phyloP scores from a whole-genome alignment of 768 basidiomycete species.

The Lactarius hengduanensis region DNA sequence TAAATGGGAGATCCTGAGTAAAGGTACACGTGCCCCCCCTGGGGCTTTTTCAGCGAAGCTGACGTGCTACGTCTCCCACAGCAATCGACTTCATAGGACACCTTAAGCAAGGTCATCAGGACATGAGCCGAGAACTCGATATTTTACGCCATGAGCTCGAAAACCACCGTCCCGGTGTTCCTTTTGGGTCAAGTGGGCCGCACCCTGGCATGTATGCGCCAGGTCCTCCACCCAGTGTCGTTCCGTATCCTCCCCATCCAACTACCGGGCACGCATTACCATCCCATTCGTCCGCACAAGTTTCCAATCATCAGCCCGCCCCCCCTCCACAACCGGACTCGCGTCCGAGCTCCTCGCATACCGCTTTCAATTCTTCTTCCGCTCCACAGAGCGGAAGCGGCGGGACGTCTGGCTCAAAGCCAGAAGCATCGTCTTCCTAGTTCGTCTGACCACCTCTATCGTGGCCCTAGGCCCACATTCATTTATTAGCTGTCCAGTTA shows the following conservation, averaged over 20 bases:
- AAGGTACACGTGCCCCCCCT: slow-evolving; percentile 55
- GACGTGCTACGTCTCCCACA: slow-evolving; percentile 32
- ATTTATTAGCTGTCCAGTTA: slow-evolving; percentile 27
- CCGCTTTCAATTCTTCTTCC: slow-evolving; percentile 47
- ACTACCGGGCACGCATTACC: slow-evolving; percentile 47
- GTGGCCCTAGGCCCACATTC: slow-evolving; percentile 16
- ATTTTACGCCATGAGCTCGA: slow-evolving; percentile 75
- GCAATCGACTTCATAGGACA: slow-evolving; percentile 87
- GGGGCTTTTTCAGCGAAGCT: neutral
- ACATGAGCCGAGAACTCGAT: slow-evolving; percentile 78
- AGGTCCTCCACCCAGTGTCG: slow-evolving; percentile 40
- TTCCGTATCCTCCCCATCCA: slow-evolving; percentile 42
- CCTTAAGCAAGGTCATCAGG: slow-evolving; percentile 73
- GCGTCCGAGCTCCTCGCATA: slow-evolving; percentile 59
- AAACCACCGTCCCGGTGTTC: slow-evolving; percentile 53
- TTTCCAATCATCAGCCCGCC: slow-evolving; percentile 34
- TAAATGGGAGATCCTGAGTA: slow-evolving; percentile 99
- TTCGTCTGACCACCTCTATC: slow-evolving; percentile 16
- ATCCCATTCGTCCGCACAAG: slow-evolving; percentile 41
- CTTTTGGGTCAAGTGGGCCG: slow-evolving; percentile 50
- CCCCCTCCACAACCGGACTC: slow-evolving; percentile 34
- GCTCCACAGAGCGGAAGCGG: slow-evolving; percentile 37
- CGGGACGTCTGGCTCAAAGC: slow-evolving; percentile 24
- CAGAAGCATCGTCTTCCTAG: slow-evolving; percentile 32
- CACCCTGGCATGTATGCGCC: slow-evolving; percentile 34